Percentiles rank a stretch among this genome's conserved stretches.
Conservation (phyloP, 2,329 filamentous ascomycete species). For the Lachnellula subtilissima region DNA sequence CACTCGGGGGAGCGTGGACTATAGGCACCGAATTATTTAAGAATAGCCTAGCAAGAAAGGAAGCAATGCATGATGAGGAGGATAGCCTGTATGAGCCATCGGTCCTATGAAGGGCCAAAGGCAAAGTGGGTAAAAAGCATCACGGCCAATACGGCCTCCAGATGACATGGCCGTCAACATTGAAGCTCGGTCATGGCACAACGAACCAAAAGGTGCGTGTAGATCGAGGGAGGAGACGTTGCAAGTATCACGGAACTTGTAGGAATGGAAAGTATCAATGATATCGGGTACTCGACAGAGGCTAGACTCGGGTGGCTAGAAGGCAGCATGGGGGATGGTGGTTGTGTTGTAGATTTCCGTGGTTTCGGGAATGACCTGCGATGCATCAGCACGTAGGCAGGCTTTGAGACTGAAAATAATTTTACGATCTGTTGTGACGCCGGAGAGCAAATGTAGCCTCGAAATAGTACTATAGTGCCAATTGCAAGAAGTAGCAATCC, state of each 20-base stretch:
- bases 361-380: not conserved
- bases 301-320: constrained; percentile 16
- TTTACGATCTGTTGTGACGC: not conserved
- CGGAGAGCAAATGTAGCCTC: not conserved
- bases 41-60: no score
- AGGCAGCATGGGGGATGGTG: constrained; percentile 8
- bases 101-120: no score
- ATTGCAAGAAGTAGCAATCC: constrained; percentile 8
- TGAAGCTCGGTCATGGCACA: constrained; percentile 34
- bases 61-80: no score
- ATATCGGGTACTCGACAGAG: constrained; percentile 14
- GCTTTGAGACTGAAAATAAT: no score
- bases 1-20: no score
- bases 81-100: no score
- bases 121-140: constrained; percentile 25
- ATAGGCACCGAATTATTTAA: no score
- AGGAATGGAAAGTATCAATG: constrained; percentile 37
- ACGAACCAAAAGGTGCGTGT: constrained; percentile 32
- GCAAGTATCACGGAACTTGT: constrained; percentile 40
- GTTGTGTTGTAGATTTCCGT: constrained; percentile 5
- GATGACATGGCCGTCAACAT: constrained; percentile 35
- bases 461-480: constrained; percentile 9
- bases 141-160: constrained; percentile 41
- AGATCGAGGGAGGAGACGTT: constrained; percentile 42
- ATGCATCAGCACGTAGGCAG: not conserved